phyloP scores from a whole-genome alignment of 331 rosid genomes.

The Rhamnella rubrinervis region DNA sequence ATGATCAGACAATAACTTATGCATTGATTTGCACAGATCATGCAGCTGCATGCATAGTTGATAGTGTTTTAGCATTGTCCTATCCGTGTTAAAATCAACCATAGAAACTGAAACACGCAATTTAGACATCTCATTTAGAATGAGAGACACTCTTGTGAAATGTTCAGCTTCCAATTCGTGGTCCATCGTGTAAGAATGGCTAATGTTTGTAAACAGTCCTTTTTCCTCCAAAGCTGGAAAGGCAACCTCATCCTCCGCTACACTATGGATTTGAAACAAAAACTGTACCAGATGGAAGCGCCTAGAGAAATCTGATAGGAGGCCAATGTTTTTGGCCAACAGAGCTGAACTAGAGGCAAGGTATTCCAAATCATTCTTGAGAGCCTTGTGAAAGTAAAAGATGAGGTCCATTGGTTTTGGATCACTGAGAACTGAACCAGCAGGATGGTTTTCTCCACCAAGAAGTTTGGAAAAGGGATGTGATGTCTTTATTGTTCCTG shows the following conservation, averaged over 20 bases:
- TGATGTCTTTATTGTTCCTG: slow-evolving; percentile 45
- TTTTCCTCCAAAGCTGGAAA: slow-evolving; percentile 93
- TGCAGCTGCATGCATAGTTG: slow-evolving; percentile 62
- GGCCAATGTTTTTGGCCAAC: slow-evolving; percentile 55
- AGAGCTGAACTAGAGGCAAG: slow-evolving; percentile 73
- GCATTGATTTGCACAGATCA: slow-evolving; percentile 70
- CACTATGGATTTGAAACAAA: slow-evolving; percentile 78
- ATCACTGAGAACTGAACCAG: slow-evolving; percentile 44
- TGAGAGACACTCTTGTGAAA: slow-evolving; percentile 50
- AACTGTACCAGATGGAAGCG: slow-evolving; percentile 62
- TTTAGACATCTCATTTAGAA: slow-evolving; percentile 63
- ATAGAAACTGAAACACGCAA: slow-evolving; percentile 48
- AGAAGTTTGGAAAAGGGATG: slow-evolving; percentile 42
- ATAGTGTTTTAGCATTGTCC: slow-evolving; percentile 38
- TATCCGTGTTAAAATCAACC: slow-evolving; percentile 36
- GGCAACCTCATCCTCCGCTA: slow-evolving; percentile 87
- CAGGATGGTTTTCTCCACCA: slow-evolving; percentile 29
- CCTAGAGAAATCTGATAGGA: slow-evolving; percentile 52
- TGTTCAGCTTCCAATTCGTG: slow-evolving; percentile 69
- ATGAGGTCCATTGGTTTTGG: slow-evolving; percentile 78
- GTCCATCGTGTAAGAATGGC: slow-evolving; percentile 82
- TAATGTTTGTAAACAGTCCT: slow-evolving; percentile 69
- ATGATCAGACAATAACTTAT: slow-evolving; percentile 55
- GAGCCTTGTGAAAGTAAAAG: slow-evolving; percentile 89
- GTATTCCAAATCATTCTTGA: slow-evolving; percentile 86